phyloP scores from a whole-genome alignment of 352 stramenopile genomes.

The Lagenidium sp. region DNA sequence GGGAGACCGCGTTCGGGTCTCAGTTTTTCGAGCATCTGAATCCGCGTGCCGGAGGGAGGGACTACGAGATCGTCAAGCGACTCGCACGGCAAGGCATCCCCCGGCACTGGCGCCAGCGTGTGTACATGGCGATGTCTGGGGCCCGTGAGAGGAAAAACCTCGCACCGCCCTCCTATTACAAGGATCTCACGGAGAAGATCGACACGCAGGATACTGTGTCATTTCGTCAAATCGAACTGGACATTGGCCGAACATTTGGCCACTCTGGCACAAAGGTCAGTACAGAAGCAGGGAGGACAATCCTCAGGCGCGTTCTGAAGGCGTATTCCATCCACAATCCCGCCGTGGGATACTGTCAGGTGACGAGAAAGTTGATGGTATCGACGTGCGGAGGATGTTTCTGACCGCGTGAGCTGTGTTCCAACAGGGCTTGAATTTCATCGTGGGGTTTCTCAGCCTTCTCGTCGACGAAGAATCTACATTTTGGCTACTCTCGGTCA shows the following conservation, averaged over 20 bases:
- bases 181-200: slow-evolving; percentile 28
- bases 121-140: slow-evolving; percentile 69
- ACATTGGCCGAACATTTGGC: slow-evolving; percentile 82
- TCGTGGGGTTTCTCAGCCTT: slow-evolving; percentile 79
- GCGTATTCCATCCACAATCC: slow-evolving; percentile 78
- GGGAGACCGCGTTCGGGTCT: slow-evolving; percentile 37
- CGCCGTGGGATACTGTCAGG: slow-evolving; percentile 79
- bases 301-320: slow-evolving; percentile 60
- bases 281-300: slow-evolving; percentile 34
- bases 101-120: slow-evolving; percentile 44
- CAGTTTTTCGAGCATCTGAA: slow-evolving; percentile 23
- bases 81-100: slow-evolving; percentile 45
- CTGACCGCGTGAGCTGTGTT: background rate
- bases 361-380: slow-evolving; percentile 8
- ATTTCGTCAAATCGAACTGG: slow-evolving; percentile 81
- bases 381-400: background rate
- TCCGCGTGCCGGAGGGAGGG: slow-evolving; percentile 2
- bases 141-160: slow-evolving; percentile 43
- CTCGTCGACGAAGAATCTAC: slow-evolving; percentile 78
- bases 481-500: slow-evolving; percentile 83
- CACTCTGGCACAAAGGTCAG: slow-evolving; percentile 58
- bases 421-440: slow-evolving; percentile 75
- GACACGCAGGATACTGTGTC: slow-evolving; percentile 33
- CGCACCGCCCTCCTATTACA: slow-evolving; percentile 38
- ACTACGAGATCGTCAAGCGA: slow-evolving; percentile 17